These are phyloP conservation scores for Tetrapisispora arboricola DNA, from an alignment of 805 yeast species.

Conservation along the genomic window DNA sequence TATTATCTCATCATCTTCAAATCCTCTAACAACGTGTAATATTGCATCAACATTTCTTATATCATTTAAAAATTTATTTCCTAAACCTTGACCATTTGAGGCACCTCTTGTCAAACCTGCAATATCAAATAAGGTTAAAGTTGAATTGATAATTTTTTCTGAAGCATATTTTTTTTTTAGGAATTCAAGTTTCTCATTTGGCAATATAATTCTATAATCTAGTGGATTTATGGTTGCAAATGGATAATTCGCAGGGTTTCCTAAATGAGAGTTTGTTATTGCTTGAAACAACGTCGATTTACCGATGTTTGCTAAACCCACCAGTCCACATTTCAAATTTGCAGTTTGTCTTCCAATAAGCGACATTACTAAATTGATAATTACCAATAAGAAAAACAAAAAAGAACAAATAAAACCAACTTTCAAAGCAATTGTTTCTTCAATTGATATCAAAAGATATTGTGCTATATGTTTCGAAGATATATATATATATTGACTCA, in stretches of 20 bases:
- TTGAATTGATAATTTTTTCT: slow-evolving; percentile 55
- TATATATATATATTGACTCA: too few species aligned
- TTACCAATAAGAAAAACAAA: too few species aligned
- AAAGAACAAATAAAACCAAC: too few species aligned
- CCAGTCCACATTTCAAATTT: slow-evolving; percentile 74
- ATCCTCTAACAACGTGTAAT: slow-evolving; percentile 69
- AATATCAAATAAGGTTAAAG: slow-evolving; percentile 62
- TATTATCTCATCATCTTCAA: slow-evolving; percentile 64
- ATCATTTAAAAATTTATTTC: slow-evolving; percentile 70
- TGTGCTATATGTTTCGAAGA: too few species aligned
- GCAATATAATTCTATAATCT: slow-evolving; percentile 64
- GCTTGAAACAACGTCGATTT: slow-evolving; percentile 97
- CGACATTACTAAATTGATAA: slow-evolving; percentile 18
- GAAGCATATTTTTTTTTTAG: slow-evolving; percentile 49
- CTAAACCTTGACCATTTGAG: slow-evolving; percentile 74
- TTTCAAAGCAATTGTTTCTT: too few species aligned
- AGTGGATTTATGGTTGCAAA: slow-evolving; percentile 85
- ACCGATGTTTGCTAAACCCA: slow-evolving; percentile 91
- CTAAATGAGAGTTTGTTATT: slow-evolving; percentile 82
- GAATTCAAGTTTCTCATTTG: slow-evolving; percentile 49
- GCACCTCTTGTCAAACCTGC: slow-evolving; percentile 81
- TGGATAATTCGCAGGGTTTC: slow-evolving; percentile 96
- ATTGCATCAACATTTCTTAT: slow-evolving; percentile 75
- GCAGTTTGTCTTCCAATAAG: slow-evolving; percentile 73
- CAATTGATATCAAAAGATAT: too few species aligned